Conservation (phyloP, 2,329 filamentous ascomycete species). For the Ascochyta clinopodiicola region DNA sequence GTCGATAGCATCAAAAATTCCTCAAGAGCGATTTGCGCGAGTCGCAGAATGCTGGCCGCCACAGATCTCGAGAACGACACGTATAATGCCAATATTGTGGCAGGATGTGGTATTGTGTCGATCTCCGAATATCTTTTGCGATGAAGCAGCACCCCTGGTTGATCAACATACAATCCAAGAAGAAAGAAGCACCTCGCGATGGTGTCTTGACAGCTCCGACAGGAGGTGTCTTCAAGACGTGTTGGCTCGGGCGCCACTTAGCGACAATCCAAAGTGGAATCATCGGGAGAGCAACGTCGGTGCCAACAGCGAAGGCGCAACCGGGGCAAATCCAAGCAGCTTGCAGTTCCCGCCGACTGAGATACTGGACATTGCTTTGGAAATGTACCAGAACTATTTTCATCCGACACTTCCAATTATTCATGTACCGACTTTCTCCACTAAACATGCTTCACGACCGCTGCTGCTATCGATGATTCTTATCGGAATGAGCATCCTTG, state of each 20-base stretch:
- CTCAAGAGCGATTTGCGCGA: slow-evolving; percentile 47
- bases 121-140: slow-evolving; percentile 46
- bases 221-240: slow-evolving; percentile 50
- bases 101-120: slow-evolving; percentile 39
- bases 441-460: slow-evolving; percentile 55
- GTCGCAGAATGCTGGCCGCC: slow-evolving; percentile 50
- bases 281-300: slow-evolving; percentile 42
- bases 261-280: slow-evolving; percentile 28
- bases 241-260: slow-evolving; percentile 34
- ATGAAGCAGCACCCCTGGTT: slow-evolving; percentile 11
- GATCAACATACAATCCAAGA: neutral
- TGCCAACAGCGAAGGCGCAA: slow-evolving; percentile 38
- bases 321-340: slow-evolving; percentile 36
- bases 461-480: slow-evolving; percentile 61
- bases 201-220: slow-evolving; percentile 48
- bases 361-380: slow-evolving; percentile 61
- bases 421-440: slow-evolving; percentile 60
- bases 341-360: slow-evolving; percentile 57
- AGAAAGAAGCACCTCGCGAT: slow-evolving; percentile 39
- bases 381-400: slow-evolving; percentile 62
- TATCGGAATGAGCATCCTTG: slow-evolving; percentile 60
- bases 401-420: slow-evolving; percentile 61
- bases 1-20: slow-evolving; percentile 48
- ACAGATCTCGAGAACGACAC: slow-evolving; percentile 37
- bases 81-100: slow-evolving; percentile 47